A percentile compares a stretch with the other conserved stretches of the same genome.
phyloP scores from a whole-genome alignment of 306 rosid species.

The Pyrus communis region DNA sequence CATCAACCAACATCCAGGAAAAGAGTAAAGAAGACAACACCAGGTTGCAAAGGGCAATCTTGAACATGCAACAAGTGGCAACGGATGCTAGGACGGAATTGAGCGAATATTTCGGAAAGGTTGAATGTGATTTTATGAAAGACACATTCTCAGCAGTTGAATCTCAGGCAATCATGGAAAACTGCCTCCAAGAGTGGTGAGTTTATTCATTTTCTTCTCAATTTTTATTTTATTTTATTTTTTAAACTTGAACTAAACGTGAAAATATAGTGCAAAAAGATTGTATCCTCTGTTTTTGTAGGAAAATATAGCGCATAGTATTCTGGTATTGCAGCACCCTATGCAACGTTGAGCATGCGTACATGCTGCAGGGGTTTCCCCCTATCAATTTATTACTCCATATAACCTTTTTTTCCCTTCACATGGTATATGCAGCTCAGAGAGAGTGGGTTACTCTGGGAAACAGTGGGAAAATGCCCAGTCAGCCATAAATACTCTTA shows the following conservation, averaged over 20 bases:
- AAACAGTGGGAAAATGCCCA: slow-evolving; percentile 63
- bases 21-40: slow-evolving; percentile 36
- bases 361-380: neutral
- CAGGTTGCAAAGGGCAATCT: slow-evolving; percentile 49
- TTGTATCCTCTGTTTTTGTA: neutral
- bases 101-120: slow-evolving; percentile 34
- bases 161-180: slow-evolving; percentile 40
- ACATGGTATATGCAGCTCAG: slow-evolving; percentile 50
- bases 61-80: slow-evolving; percentile 53
- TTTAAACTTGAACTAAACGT: neutral
- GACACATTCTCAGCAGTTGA: slow-evolving; percentile 40
- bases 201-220: slow-evolving; percentile 10
- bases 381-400: neutral
- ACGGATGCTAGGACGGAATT: slow-evolving; percentile 45
- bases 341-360: neutral
- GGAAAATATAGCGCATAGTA: neutral
- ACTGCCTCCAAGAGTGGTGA: slow-evolving; percentile 58
- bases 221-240: too few relatives aligned
- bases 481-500: slow-evolving; percentile 35
- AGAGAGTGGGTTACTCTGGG: slow-evolving; percentile 39
- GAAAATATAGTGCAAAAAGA: neutral
- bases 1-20: slow-evolving; percentile 52
- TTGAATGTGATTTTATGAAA: slow-evolving; percentile 39
- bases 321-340: neutral
- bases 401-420: neutral